Conservation (phyloP, 2,329 filamentous ascomycete genomes). For the Penicillium griseofulvum region DNA sequence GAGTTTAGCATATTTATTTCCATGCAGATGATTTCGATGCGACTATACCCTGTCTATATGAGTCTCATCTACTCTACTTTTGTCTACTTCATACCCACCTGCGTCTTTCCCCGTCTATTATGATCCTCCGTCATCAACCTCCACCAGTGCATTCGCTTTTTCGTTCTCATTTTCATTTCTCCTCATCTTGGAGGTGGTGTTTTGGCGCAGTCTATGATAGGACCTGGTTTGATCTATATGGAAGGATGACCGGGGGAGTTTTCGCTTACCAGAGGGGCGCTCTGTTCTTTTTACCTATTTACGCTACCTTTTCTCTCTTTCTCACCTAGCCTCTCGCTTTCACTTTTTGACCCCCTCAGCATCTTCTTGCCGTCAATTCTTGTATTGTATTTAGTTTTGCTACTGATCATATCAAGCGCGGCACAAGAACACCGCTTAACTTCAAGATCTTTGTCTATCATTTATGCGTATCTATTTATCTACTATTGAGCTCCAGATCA, state of each 20-base stretch:
- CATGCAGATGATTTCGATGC: slow-evolving; percentile 27
- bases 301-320: slow-evolving; percentile 10
- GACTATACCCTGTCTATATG: slow-evolving; percentile 29
- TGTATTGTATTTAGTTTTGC: slow-evolving; percentile 34
- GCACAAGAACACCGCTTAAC: slow-evolving; percentile 7
- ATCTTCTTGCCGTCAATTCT: slow-evolving; percentile 19
- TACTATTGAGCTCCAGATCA: too few relatives aligned
- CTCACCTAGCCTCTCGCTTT: slow-evolving; percentile 20
- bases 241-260: slow-evolving; percentile 26
- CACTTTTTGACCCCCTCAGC: slow-evolving; percentile 4
- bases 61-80: slow-evolving; percentile 18
- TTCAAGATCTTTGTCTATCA: not conserved
- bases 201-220: slow-evolving; percentile 21
- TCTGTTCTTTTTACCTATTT: slow-evolving; percentile 13
- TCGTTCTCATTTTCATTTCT: slow-evolving; percentile 5
- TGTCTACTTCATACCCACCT: slow-evolving; percentile 20
- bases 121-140: not conserved
- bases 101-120: slow-evolving; percentile 7
- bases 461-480: not conserved
- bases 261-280: slow-evolving; percentile 17
- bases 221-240: slow-evolving; percentile 17
- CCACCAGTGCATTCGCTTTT: slow-evolving; percentile 19
- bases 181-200: slow-evolving; percentile 14
- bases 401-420: slow-evolving; percentile 8
- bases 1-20: slow-evolving; percentile 31